These are phyloP conservation scores for Berkeleyomyces rouxiae DNA, from an alignment of 2,329 filamentous ascomycete genomes.

Conservation along the genomic window DNA sequence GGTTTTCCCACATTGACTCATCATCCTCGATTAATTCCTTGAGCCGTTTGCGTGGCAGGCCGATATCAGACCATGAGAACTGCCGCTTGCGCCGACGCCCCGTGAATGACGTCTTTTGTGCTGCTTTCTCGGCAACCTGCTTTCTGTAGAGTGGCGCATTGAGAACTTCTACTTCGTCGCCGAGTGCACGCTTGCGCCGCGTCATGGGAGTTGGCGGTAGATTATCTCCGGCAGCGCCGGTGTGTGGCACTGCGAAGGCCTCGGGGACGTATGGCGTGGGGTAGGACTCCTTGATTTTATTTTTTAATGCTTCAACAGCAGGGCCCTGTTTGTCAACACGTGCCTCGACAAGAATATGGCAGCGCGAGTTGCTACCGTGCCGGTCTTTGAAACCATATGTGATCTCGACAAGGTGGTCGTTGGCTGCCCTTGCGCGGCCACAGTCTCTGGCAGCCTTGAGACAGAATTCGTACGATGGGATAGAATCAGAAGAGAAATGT, in stretches of 20 bases:
- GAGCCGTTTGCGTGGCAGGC: conserved; percentile 7
- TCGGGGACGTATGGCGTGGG: conserved; percentile 24
- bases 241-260: conserved; percentile 3
- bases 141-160: conserved; percentile 34
- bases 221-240: not conserved
- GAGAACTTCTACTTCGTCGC: conserved; percentile 29
- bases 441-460: conserved; percentile 25
- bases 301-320: conserved; percentile 27
- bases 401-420: conserved; percentile 23
- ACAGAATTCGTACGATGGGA: conserved; percentile 26
- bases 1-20: conserved; percentile 10
- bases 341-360: conserved; percentile 28
- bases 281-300: conserved; percentile 30
- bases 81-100: conserved; percentile 7
- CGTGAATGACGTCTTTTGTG: not conserved
- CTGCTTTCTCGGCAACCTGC: conserved; percentile 16
- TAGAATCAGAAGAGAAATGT: conserved; percentile 22
- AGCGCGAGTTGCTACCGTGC: conserved; percentile 28
- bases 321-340: conserved; percentile 27
- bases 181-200: conserved; percentile 14
- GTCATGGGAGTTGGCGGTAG: not conserved
- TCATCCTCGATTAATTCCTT: conserved; percentile 12
- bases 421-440: conserved; percentile 17
- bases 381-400: conserved; percentile 28
- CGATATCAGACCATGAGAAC: conserved; percentile 12